Percentiles rank a stretch among this genome's conserved stretches.
Conservation (phyloP, 192 early-diverging fungal genomes). For the Rhizoclosmatium sp. region DNA sequence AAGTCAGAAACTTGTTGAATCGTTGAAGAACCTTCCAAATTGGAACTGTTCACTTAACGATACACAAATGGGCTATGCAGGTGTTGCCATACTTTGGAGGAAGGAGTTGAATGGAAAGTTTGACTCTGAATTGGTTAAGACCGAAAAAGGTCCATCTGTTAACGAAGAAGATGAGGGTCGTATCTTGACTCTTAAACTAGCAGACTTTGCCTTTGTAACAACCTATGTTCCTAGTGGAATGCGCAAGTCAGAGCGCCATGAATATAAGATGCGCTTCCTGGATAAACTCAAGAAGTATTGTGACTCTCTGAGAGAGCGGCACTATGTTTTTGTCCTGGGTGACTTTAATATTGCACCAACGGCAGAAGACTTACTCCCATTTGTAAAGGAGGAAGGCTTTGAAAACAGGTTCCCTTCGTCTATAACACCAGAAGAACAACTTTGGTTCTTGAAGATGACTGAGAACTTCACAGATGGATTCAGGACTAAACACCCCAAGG, state of each 20-base stretch:
- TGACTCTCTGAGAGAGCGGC: neutral
- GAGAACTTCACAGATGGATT: constrained; percentile 16
- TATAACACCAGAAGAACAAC: neutral
- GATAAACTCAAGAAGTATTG: neutral
- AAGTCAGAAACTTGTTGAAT: neutral
- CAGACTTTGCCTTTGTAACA: neutral
- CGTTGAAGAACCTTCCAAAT: neutral
- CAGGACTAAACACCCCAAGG: neutral
- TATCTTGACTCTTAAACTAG: constrained; percentile 2
- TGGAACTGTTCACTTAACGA: constrained; percentile 3
- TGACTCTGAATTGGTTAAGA: neutral
- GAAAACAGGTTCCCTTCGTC: neutral
- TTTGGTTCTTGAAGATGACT: neutral
- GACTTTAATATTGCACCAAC: constrained; percentile 27
- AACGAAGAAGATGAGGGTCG: constrained; percentile 4
- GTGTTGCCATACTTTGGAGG: constrained; percentile 5
- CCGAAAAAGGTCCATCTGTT: neutral
- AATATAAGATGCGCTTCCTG: constrained; percentile 17
- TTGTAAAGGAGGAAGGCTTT: neutral
- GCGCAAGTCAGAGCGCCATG: constrained; percentile 4
- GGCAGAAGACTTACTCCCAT: neutral
- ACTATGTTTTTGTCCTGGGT: constrained; percentile 6
- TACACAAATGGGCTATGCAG: neutral
- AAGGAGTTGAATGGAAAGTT: neutral
- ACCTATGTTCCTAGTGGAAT: constrained; percentile 21